These are phyloP conservation scores for Schoenoplectus triqueter DNA, from an alignment of 202 grass and related monocot genomes.

Conservation along the genomic window DNA sequence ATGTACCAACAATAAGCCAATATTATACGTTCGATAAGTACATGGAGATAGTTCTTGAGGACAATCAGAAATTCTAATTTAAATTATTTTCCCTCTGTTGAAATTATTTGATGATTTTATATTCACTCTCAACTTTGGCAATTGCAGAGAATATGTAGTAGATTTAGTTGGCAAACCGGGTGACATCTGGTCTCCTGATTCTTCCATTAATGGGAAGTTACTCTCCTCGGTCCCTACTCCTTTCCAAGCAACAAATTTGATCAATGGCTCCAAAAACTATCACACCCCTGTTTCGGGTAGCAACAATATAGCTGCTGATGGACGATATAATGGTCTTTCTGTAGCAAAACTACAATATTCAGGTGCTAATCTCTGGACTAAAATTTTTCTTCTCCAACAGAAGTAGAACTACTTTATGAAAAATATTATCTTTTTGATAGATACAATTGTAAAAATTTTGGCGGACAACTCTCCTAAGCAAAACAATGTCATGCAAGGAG, in stretches of 20 bases:
- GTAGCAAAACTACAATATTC: conserved; percentile 41
- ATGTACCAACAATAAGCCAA: not conserved
- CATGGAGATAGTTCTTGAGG: not conserved
- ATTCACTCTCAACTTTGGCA: not conserved
- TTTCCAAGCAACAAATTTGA: conserved; percentile 58
- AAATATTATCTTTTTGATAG: not conserved
- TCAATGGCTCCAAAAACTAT: conserved; percentile 46
- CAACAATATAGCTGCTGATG: conserved; percentile 42
- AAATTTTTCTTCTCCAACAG: not conserved
- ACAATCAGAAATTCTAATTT: not conserved
- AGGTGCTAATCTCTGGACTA: conserved; percentile 29
- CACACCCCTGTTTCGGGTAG: conserved; percentile 36
- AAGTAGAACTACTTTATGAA: not conserved
- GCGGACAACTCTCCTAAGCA: conserved; percentile 20
- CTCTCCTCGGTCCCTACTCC: conserved; percentile 74
- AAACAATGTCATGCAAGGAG: conserved; percentile 36
- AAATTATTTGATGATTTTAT: conserved; percentile 9
- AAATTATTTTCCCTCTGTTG: not conserved
- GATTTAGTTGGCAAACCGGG: conserved; percentile 78
- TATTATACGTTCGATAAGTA: not conserved
- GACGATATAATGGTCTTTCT: conserved; percentile 35
- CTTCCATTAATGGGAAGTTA: conserved; percentile 79
- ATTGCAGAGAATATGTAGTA: conserved; percentile 79
- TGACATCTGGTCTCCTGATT: conserved; percentile 64
- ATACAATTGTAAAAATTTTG: conserved; percentile 18